These are phyloP conservation scores for Hansenula anomala DNA, from an alignment of 1,139 yeast species.

Conservation along the genomic window DNA sequence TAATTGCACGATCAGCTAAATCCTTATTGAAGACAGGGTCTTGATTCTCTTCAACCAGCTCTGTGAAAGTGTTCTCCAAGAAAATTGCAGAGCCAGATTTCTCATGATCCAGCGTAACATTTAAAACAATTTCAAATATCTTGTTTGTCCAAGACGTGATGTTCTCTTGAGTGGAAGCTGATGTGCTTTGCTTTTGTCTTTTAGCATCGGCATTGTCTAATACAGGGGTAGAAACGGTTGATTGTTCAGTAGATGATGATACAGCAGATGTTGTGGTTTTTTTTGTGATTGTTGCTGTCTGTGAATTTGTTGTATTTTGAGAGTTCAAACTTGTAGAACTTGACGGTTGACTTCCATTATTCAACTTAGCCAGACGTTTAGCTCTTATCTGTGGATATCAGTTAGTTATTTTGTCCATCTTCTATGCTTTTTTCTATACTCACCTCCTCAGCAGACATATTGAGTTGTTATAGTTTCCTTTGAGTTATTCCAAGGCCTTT, in stretches of 20 bases:
- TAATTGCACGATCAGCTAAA: slow-evolving; percentile 40
- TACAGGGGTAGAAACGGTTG: background rate
- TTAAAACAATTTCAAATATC: slow-evolving; percentile 35
- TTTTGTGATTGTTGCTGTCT: background rate
- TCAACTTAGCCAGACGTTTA: slow-evolving; percentile 28
- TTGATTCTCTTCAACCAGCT: slow-evolving; percentile 28
- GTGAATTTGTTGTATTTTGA: background rate
- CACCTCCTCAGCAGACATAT: slow-evolving; percentile 2
- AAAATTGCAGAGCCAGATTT: slow-evolving; percentile 21
- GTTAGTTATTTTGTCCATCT: background rate
- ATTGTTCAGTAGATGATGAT: no score
- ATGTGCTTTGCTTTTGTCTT: background rate
- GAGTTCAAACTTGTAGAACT: background rate
- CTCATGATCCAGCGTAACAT: slow-evolving; percentile 31
- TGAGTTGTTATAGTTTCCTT: background rate
- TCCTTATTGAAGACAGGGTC: slow-evolving; percentile 24
- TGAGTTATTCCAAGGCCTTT: no score
- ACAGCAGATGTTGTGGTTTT: background rate
- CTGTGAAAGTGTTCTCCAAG: slow-evolving; percentile 36
- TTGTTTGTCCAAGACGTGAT: slow-evolving; percentile 27
- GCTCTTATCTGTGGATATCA: slow-evolving; percentile 35
- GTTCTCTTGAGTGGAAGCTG: slow-evolving; percentile 6
- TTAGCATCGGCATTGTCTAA: no score
- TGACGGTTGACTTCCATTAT: background rate
- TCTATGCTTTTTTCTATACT: no score